Base-by-base conservation (phyloP, 2,329 filamentous ascomycete species). In the Colletotrichum truncatum region DNA sequence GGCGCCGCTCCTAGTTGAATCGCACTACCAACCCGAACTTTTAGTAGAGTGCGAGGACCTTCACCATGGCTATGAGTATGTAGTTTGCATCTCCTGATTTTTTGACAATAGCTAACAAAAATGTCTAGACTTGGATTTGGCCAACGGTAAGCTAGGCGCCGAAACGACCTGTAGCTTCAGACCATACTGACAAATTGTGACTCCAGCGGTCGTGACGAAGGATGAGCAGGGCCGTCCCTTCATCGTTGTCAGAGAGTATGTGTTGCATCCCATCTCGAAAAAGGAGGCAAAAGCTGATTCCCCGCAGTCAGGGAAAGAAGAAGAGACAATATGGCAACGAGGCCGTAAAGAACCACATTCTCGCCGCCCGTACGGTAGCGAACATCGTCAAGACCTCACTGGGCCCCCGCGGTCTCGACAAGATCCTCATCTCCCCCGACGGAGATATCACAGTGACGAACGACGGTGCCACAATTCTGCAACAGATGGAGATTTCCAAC, bases 371-470 rank as follows among this genome's bases (percentile, higher is more conserved):
- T 77, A 98, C 96, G 64, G 94, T 99, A 73, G 92, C 96, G 72
- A 97, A 94, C 82, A 96, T 99, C 73, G 93, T 99, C 81, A 98
- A 97, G 86, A 96, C 93, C 67, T 99, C 97, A 70, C 87, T 99
- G 73, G 96, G 96, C 53, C 96, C 96, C 58, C 92, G 96, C 72
- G 96, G 96, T 69, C 90, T 99, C 76, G 96, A 99, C 85, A 99
- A 99, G 85, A 99, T 99, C 77, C 88, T 99, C 73, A 99, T 99
- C 74, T 99, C 96, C 54, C 93, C 96, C 67, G 96, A 99, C 78
- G 96, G 96, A 78, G 96, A 99, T 81, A 99, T 99, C 79, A 99
- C 96, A 68, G 94, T 99, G 68, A 99, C 96, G 72, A 99, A 99
- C 84, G 96, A 99, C 82, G 96, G 96, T 74, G 97, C 97, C 59